Evolutionary conservation across 2,329 filamentous ascomycete species (phyloP).

Genomic region (Leptodontidium sp.): DNA sequence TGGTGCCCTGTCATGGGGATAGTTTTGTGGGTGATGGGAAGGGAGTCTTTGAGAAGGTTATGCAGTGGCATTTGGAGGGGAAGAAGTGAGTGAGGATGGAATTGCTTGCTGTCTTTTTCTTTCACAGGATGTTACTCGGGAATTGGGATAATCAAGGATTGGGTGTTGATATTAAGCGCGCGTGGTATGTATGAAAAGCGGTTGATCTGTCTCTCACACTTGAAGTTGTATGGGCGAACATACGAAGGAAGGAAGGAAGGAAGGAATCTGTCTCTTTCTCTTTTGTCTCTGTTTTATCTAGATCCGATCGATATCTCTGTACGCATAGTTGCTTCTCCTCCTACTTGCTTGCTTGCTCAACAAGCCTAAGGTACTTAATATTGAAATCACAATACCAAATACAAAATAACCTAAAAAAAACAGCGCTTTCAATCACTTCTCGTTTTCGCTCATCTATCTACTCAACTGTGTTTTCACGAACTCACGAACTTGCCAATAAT

Average conservation of each 20-base stretch:
- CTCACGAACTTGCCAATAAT: too few species aligned
- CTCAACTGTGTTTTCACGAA: too few species aligned
- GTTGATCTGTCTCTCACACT: not conserved
- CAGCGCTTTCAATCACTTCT: too few species aligned
- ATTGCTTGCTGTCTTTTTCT: not conserved
- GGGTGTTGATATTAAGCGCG: not conserved
- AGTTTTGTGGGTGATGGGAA: constrained; percentile 79
- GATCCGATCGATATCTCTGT: constrained; percentile 14
- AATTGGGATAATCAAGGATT: not conserved
- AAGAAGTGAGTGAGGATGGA: constrained; percentile 37
- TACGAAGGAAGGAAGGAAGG: not conserved
- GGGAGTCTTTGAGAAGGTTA: constrained; percentile 77
- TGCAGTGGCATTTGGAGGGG: constrained; percentile 80
- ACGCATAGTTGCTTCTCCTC: not conserved
- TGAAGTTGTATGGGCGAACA: too few species aligned
- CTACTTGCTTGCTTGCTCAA: not conserved
- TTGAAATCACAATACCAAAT: not conserved
- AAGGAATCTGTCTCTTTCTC: not conserved
- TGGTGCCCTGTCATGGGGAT: constrained; percentile 95
- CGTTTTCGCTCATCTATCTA: too few species aligned
- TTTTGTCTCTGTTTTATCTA: not conserved
- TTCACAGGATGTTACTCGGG: not conserved
- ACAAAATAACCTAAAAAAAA: too few species aligned
- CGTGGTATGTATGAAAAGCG: not conserved
- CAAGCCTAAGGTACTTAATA: not conserved